Evolutionary conservation across 495 filamentous ascomycete species (phyloP), one percentile per base, ranked within the genome.

Genomic region (Beverwykella pulmonaria): DNA sequence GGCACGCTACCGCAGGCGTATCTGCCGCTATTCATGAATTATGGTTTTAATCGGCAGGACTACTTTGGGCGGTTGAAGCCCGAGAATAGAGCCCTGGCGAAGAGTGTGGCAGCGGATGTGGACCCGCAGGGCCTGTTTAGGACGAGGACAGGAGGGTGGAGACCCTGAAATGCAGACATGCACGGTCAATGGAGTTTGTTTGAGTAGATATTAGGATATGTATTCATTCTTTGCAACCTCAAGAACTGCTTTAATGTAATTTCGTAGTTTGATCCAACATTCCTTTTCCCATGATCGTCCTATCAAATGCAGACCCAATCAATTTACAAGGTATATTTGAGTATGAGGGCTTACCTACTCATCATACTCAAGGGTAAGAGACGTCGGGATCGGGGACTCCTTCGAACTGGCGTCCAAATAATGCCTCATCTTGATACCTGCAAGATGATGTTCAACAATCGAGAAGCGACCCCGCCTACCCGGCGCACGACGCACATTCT

Each of bases 1-100:
- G 68, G 63, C 0, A 71, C 22, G 32, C 64, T 82, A n/a, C 78
- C 80, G 1, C 77, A 84, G 34, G 82, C 79, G 27, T 84, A 83
- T 63, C 74, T 84, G 39, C 84, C 85, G 2, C 53, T 87, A 0
- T 87, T 88, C 75, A 82, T 84, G 83, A 88, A 86, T 68, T 84
- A 88, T 63, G 80, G 80, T 0, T 83, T 82, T 71, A 81, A 76
- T 58, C 71, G 79, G 26, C 82, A 88, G 75, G 84, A 87, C 67
- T 86, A 84, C 69, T 86, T 82, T 74, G 81, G 79, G 0, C 77
- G 85, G 19, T 75, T 87, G 63, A 76, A 77, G 46, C 84, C 79
- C 32, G 63, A 76, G 67, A 67, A 49, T 30, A 58, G 65, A 30
- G 69, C 71, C 62, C 73, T 81, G 46, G 77, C 79, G 29, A 75